Percentiles rank a stretch among this genome's conserved stretches.
phyloP scores from a whole-genome alignment of 306 rosid species.

The Cucumis sativus region Cucumber_9930_V3 NC_026661.2:22014001-22014500 shows the following conservation, averaged over 20 bases:
- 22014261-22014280: neutral
- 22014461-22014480: neutral
- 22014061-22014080: neutral
- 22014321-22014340: no score
- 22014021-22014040: neutral
- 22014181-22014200: neutral
- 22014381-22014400: no score
- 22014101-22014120: neutral
- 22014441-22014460: neutral
- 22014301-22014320: neutral
- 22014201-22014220: neutral
- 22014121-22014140: neutral
- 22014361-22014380: no score
- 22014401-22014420: neutral
- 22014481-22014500: neutral
- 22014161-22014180: neutral
- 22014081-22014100: neutral
- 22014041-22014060: neutral
- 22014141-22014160: neutral
- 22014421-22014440: neutral
- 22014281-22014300: neutral
- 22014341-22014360: no score
- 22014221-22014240: neutral
- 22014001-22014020: neutral
- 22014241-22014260: neutral